Base-by-base conservation (phyloP, 2,329 filamentous ascomycete species). In the Aotearoamyces nothofagi region DNA sequence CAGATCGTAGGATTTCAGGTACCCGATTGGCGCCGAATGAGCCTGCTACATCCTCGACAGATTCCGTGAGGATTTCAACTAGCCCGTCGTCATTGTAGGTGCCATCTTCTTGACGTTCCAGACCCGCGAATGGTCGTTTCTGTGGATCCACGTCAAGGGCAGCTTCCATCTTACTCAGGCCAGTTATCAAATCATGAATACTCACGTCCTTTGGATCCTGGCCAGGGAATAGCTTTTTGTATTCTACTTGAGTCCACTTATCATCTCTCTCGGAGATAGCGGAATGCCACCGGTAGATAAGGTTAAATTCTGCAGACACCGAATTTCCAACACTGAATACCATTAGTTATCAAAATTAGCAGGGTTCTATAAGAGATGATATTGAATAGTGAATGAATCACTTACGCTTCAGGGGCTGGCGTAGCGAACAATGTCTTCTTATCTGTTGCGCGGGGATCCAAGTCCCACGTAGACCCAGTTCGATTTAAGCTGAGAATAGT, bases 211-310 rank as follows among this genome's bases (percentile, higher is more conserved):
- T 33, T 5, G 43, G 38, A 5, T 38, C 39, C 50, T 73, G 71
- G 27, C 65, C 63, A n/a, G 41, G 41, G 38, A 83, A 72, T 2
- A 81, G 50, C 23, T 67, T 54, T 2, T 56, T 50, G 45, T 79
- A 83, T 35, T 80, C 63, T 9, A 75, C 60, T 40, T 83, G 65
- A 13, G 82, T 78, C 81, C 82, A 92, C 39, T 73, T 63, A 45
- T 90, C 82, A 43, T 92, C 83, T 37, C 69, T 72, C 33, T 71
- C 66, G 20, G 65, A 67, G 41, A 90, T 79, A 40, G 77, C 74
- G 3, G 80, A 82, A 56, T 92, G 82, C 81, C 82, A 92, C 38
- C 82, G 66, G 51, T 92, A 92, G 40, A 79, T 78, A 7, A 92
- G 62, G 46, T 90, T 92, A 61, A 92, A 92, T 55, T 92, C 83